Evolutionary conservation across 495 filamentous ascomycete species (phyloP), one percentile per base, ranked within the genome.

Genomic region (Friedmanniomyces simplex): DNA sequence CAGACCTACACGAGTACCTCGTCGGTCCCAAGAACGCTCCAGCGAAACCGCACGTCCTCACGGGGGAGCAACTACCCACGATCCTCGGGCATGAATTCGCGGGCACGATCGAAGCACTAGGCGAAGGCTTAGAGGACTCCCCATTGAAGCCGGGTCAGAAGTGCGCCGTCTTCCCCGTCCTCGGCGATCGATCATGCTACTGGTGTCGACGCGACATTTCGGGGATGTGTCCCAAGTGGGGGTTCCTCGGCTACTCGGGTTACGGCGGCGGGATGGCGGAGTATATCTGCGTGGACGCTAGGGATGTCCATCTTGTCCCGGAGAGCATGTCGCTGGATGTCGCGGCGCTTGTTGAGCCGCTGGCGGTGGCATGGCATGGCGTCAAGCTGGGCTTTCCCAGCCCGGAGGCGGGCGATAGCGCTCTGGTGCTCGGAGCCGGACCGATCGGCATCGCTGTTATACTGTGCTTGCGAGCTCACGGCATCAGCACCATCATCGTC

Each of bases 11-110:
- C 47, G 66, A 68, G 45, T 68, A 68, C 42, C 47, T 67, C 14
- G 16, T 48, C 62, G 66, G 66, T 6, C 64, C 66, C 8, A 37
- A 37, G 34, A 37, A 37, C 34, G 34, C 34, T 8, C 34, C 34
- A 37, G 16, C 34, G n/a, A n/a, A n/a, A n/a, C 66, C 64, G 0
- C 66, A 68, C 43, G 43, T 56, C 0, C 4, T 67, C 10, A 68
- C 66, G 21, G 45, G 34, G n/a, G 55, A 63, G 26, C n/a, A 30
- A 26, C 26, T 62, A 22, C 66, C 64, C 5, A 53, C 57, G 26
- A 67, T 60, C 22, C 41, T 68, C 39, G 66, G 66, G 59, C 66
- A 68, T 42, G 66, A 68, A 37, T 68, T 66, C 55, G 60, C 54
- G 46, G 66, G 66, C 36, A 55, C 56, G 12, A 54, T 68, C 49